Evolutionary conservation across 106 monocot genomes (phyloP).

Genomic region (Platanthera zijinensis): DNA sequence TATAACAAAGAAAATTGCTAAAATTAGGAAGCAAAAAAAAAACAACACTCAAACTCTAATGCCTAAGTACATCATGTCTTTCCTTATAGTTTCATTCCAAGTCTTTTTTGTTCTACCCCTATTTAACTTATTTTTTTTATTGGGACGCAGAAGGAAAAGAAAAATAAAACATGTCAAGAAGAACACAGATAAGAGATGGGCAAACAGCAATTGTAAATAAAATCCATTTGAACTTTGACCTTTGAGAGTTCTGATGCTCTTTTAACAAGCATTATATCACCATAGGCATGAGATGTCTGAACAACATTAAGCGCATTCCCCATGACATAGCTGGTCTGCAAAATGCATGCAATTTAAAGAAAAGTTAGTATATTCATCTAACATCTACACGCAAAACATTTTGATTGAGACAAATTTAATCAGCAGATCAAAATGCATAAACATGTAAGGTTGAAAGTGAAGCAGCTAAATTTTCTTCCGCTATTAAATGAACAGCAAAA

Average conservation of each 20-base stretch:
- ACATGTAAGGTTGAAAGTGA: slow-evolving; percentile 4
- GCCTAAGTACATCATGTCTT: too few species aligned
- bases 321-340: slow-evolving; percentile 81
- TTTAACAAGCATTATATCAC: slow-evolving; percentile 70
- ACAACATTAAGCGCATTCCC: slow-evolving; percentile 75
- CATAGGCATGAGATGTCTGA: slow-evolving; percentile 83
- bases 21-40: too few species aligned
- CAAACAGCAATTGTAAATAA: background rate
- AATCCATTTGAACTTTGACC: slow-evolving; percentile 28
- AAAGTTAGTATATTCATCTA: slow-evolving; percentile 1
- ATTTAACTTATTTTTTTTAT: too few species aligned
- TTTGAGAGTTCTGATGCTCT: slow-evolving; percentile 60
- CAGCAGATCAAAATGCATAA: background rate
- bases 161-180: background rate
- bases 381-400: background rate
- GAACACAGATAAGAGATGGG: background rate
- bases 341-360: slow-evolving; percentile 5
- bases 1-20: too few species aligned
- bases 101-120: too few species aligned
- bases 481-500: background rate
- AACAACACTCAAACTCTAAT: too few species aligned
- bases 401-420: background rate
- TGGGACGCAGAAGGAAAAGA: background rate
- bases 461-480: background rate
- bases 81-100: too few species aligned